Conservation (phyloP, 805 yeast species). For the Yarrowia deformans region DNA sequence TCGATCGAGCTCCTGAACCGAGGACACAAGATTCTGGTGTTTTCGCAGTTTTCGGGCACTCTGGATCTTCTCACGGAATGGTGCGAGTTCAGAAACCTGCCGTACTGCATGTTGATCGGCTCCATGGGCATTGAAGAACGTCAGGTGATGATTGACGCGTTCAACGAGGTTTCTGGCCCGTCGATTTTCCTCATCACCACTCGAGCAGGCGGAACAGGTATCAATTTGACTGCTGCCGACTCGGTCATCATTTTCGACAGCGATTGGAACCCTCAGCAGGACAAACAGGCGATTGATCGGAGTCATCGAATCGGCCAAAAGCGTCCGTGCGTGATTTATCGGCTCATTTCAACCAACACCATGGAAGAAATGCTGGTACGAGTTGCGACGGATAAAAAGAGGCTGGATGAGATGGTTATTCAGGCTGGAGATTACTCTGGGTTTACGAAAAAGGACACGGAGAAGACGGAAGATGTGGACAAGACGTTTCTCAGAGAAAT, state of each 20-base stretch:
- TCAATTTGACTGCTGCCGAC: conserved; percentile 85
- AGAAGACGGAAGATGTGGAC: neutral
- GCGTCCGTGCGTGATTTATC: conserved; percentile 79
- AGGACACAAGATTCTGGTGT: conserved; percentile 77
- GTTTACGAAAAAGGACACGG: neutral
- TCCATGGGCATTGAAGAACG: conserved; percentile 69
- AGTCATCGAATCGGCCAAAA: conserved; percentile 93
- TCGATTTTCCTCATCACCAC: conserved; percentile 81
- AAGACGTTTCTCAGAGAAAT: conserved; percentile 19
- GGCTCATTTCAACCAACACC: conserved; percentile 78
- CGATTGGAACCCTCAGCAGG: conserved; percentile 98
- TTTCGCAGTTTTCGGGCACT: conserved; percentile 85
- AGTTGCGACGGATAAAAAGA: conserved; percentile 80
- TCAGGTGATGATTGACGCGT: conserved; percentile 65
- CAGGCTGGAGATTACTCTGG: conserved; percentile 58
- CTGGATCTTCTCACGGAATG: conserved; percentile 84
- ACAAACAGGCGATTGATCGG: conserved; percentile 94
- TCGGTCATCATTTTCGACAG: conserved; percentile 89
- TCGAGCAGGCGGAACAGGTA: conserved; percentile 93
- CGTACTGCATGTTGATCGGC: conserved; percentile 77
- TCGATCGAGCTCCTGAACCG: conserved; percentile 57
- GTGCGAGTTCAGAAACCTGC: conserved; percentile 59
- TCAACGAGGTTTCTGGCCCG: conserved; percentile 51
- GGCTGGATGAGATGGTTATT: conserved; percentile 76
- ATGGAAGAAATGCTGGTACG: conserved; percentile 83